Percentiles rank a stretch among this genome's conserved stretches.
phyloP scores from a whole-genome alignment of 2,329 filamentous ascomycete genomes.

The Penicillium sp. region DNA sequence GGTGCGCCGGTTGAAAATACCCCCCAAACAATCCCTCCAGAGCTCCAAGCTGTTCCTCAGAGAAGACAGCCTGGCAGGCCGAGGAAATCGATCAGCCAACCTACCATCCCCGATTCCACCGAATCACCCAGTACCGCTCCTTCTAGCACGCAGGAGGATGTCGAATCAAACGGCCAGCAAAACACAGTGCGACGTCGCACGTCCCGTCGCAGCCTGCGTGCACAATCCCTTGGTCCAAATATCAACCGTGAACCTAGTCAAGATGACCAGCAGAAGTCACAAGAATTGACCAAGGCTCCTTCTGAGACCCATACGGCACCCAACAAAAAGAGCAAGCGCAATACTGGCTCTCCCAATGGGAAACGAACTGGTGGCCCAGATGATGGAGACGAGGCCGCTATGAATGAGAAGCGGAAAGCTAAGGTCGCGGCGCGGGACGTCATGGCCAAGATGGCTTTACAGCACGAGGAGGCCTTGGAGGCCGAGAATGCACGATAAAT shows the following conservation, averaged over 20 bases:
- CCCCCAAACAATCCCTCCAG: conserved; percentile 1
- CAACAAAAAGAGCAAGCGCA: conserved; percentile 8
- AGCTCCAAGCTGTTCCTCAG: conserved; percentile 7
- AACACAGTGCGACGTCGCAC: conserved; percentile 6
- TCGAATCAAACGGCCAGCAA: conserved; percentile 1
- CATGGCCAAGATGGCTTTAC: conserved; percentile 37
- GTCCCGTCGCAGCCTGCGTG: conserved; percentile 15
- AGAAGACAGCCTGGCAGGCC: conserved; percentile 27
- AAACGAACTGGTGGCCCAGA: neutral
- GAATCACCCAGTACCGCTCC: conserved; percentile 16
- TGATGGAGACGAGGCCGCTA: conserved; percentile 6
- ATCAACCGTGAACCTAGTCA: neutral
- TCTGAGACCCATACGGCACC: neutral
- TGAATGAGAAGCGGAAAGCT: conserved; percentile 31
- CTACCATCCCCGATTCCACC: conserved; percentile 10
- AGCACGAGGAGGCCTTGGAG: conserved; percentile 42
- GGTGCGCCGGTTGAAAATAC: conserved; percentile 9
- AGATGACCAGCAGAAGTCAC: neutral
- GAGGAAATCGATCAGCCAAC: conserved; percentile 27
- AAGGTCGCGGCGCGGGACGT: conserved; percentile 36
- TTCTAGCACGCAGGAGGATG: conserved; percentile 3
- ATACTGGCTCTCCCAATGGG: neutral
- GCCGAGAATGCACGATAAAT: conserved; percentile 24
- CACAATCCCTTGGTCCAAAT: conserved; percentile 9
- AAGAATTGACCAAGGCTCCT: too few relatives aligned